Evolutionary conservation across 1,139 yeast genomes (phyloP), one percentile per base, ranked within the genome.

Genomic region (Sugiyamaella xylanicola): DNA sequence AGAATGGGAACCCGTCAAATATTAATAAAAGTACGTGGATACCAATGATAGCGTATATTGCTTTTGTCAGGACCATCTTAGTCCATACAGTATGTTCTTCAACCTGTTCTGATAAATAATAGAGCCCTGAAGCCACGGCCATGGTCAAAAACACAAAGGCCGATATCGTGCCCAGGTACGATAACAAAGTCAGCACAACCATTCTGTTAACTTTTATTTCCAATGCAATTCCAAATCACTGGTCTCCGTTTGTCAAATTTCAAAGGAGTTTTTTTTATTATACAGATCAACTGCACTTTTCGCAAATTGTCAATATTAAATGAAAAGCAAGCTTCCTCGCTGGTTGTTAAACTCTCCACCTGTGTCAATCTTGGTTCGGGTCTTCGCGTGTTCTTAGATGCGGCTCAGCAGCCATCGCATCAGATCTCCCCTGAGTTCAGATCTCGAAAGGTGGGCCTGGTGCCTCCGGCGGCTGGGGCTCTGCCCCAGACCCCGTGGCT

Each of bases 51-150:
- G 74, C 75, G 68, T 83, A 83, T 35, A 91, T 90, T 54, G 83
- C 70, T 59, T 83, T 77, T 53, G 77, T 78, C 43, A 95, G 75
- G 57, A 90, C 77, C 56, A 89, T 73, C 65, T 83, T 87, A 17
- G 99, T 87, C 53, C 92, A 84, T 59, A 87, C 95, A 0, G 96
- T 81, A 69, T 93, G 95, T 67, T 92, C 98, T 68, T 93, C 99
- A 15, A 93, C 96, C 45, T 91, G 75, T 69, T 93, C 99, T 11
- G 97, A 88, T 40, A 93, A 77, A 66, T 90, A 91, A 74, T 92
- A 93, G 41, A 93, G 77, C 1, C 96, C 98, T 2, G 97, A 88
- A 0, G 99, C 78, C 48, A 86, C 81, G 13, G 89, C 82, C 53
- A 85, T 72, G 0, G 89, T 84, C 53, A 90, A 78, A 62, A 88